phyloP scores from a whole-genome alignment of 208 protist species.

The Acanthamoeba culbertsoni region DNA sequence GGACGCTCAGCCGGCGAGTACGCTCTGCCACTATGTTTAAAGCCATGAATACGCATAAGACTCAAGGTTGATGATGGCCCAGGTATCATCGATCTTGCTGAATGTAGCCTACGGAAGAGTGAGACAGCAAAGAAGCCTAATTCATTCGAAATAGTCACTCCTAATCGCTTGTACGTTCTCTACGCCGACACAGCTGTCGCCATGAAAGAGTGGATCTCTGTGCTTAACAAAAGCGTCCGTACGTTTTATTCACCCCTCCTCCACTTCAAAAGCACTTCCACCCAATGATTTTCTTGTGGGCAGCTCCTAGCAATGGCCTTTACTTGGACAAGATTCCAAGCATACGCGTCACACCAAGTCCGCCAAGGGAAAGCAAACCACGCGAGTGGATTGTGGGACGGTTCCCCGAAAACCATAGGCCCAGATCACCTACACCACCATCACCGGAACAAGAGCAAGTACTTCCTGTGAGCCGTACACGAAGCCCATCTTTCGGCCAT shows the following conservation, averaged over 20 bases:
- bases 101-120: slow-evolving; percentile 30
- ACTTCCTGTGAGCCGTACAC: background rate
- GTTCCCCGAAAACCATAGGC: background rate
- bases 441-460: background rate
- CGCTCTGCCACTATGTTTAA: background rate
- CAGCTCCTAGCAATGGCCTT: background rate
- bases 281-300: background rate
- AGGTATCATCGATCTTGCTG: slow-evolving; percentile 6
- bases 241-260: background rate
- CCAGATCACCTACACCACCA: background rate
- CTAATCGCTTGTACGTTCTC: slow-evolving; percentile 8
- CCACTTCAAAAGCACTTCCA: background rate
- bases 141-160: slow-evolving; percentile 31
- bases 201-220: slow-evolving; percentile 20
- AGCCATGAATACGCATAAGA: background rate
- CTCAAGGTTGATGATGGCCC: background rate
- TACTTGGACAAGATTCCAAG: background rate
- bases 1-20: background rate
- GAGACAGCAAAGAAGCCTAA: slow-evolving; percentile 12
- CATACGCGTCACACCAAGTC: no score
- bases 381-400: background rate
- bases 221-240: background rate
- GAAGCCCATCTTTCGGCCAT: background rate
- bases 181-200: background rate
- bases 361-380: background rate